Conservation (phyloP, 1,284 basidiomycete genomes). For the Apiotrichum akiyoshidainum region DNA sequence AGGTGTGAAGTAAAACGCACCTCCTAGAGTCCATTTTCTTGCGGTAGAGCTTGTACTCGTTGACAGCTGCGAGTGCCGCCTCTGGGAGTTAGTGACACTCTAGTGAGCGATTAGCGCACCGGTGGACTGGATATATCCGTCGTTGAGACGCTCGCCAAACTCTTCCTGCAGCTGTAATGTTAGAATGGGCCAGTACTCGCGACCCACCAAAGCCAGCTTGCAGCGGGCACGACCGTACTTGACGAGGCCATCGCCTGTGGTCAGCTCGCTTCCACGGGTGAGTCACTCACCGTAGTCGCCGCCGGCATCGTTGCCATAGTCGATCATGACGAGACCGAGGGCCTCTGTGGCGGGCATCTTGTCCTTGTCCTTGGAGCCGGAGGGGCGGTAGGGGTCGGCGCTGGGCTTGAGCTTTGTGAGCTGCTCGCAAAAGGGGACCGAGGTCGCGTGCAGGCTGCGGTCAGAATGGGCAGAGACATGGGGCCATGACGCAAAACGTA, state of each 20-base stretch:
- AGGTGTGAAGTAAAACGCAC: conserved; percentile 49
- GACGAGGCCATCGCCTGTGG: conserved; percentile 58
- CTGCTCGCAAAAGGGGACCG: conserved; percentile 42
- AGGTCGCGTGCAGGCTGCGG: conserved; percentile 46
- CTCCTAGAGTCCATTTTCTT: conserved; percentile 70
- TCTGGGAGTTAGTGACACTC: conserved; percentile 35
- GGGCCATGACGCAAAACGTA: conserved; percentile 44
- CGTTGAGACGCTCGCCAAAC: conserved; percentile 65
- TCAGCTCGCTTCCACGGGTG: neutral
- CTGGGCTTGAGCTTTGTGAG: conserved; percentile 45
- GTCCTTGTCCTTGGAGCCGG: conserved; percentile 39
- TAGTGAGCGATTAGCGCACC: conserved; percentile 22
- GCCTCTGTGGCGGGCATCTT: conserved; percentile 64
- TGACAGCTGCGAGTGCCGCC: conserved; percentile 52
- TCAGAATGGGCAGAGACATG: neutral
- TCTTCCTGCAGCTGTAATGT: conserved; percentile 60
- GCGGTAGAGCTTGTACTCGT: conserved; percentile 48
- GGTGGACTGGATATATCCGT: conserved; percentile 63
- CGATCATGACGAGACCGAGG: conserved; percentile 78
- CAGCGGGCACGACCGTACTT: conserved; percentile 74
- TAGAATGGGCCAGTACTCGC: neutral
- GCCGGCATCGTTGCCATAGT: conserved; percentile 74
- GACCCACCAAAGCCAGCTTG: conserved; percentile 64
- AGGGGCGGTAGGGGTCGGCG: conserved; percentile 44
- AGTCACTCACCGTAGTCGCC: conserved; percentile 58